A percentile compares a stretch with the other conserved stretches of the same genome.
These are phyloP conservation scores for Tardiomyces depauwii DNA, from an alignment of 1,139 yeast species.

Conservation along the genomic window DNA sequence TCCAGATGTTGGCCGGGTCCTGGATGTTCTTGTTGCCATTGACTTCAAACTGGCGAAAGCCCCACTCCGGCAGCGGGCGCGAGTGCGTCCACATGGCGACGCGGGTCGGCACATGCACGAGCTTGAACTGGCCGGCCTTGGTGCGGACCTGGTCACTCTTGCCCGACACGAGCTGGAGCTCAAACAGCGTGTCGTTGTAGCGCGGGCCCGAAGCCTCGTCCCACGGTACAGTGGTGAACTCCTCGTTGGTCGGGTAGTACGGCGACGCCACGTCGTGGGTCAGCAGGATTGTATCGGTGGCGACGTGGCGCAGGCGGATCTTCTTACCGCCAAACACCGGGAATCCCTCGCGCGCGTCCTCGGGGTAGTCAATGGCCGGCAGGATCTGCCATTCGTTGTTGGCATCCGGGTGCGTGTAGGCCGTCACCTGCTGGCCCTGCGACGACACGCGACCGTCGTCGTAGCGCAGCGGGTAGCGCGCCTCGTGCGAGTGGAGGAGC, in stretches of 20 bases:
- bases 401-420: slow-evolving; percentile 43
- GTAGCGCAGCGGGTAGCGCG: slow-evolving; percentile 75
- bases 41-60: slow-evolving; percentile 79
- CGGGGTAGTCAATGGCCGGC: slow-evolving; percentile 43
- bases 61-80: slow-evolving; percentile 87
- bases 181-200: slow-evolving; percentile 70
- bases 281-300: slow-evolving; percentile 64
- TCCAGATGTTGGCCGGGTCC: slow-evolving; percentile 66
- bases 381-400: slow-evolving; percentile 84
- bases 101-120: slow-evolving; percentile 73
- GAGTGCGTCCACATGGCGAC: slow-evolving; percentile 95
- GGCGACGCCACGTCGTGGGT: slow-evolving; percentile 99
- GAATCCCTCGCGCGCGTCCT: slow-evolving; percentile 30
- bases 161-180: slow-evolving; percentile 46
- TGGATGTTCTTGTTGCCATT: slow-evolving; percentile 80
- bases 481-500: slow-evolving; percentile 68
- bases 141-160: slow-evolving; percentile 50
- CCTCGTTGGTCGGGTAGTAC: slow-evolving; percentile 78
- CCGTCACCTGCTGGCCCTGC: slow-evolving; percentile 90
- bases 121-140: slow-evolving; percentile 53
- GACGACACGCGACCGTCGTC: slow-evolving; percentile 96
- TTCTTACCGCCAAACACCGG: slow-evolving; percentile 51
- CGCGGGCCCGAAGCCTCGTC: slow-evolving; percentile 48
- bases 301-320: slow-evolving; percentile 72
- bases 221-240: slow-evolving; percentile 60